Evolutionary conservation across 129 eudicot species (phyloP).

Genomic region (Arctium minus): DNA sequence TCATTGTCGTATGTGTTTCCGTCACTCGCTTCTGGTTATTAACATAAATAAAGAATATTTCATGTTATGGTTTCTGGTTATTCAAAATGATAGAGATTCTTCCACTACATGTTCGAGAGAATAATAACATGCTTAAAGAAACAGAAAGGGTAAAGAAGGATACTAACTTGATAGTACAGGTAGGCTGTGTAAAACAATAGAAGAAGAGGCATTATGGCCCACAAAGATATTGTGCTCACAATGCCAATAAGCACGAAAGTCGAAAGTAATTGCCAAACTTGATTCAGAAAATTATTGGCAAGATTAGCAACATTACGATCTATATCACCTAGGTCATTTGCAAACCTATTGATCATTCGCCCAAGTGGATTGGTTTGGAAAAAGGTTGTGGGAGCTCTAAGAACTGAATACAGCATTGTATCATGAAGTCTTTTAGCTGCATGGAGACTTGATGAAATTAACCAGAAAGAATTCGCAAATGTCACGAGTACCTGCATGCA

Average conservation of each 20-base stretch:
- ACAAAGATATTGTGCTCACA: constrained; percentile 90
- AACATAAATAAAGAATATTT: background rate
- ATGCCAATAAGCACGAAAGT: constrained; percentile 87
- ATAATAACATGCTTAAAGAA: background rate
- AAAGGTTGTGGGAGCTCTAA: constrained; percentile 92
- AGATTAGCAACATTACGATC: constrained; percentile 79
- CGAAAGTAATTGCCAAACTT: constrained; percentile 79
- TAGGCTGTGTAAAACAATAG: constrained; percentile 89
- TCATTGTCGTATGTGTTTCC: background rate
- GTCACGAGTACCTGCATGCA: constrained; percentile 75
- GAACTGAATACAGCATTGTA: constrained; percentile 70
- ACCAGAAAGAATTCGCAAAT: constrained; percentile 80
- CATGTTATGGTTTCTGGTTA: background rate
- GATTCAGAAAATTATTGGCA: constrained; percentile 63
- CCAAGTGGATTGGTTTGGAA: constrained; percentile 94
- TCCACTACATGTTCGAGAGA: background rate
- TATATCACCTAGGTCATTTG: constrained; percentile 90
- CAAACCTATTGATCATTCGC: constrained; percentile 86
- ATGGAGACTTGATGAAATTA: constrained; percentile 82
- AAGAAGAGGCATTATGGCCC: constrained; percentile 98
- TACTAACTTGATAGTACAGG: constrained; percentile 83
- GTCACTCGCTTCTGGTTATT: background rate
- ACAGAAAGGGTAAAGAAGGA: constrained; percentile 11
- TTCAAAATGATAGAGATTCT: background rate
- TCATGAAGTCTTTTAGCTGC: constrained; percentile 85